phyloP scores from a whole-genome alignment of 129 eudicot species.

The Pseudognaphalium luteoalbum region DNA sequence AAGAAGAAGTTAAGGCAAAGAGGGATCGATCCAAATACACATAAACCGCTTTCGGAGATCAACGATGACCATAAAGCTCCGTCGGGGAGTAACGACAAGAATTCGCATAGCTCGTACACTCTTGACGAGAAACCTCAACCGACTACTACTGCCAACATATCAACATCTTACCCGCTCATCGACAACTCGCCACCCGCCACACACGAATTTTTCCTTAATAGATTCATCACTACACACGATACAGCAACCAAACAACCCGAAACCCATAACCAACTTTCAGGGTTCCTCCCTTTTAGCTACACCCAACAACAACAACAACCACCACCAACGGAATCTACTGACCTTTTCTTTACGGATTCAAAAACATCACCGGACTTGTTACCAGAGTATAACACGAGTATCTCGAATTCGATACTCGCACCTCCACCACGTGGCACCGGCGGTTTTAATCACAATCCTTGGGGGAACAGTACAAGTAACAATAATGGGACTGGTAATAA shows the following conservation, averaged over 20 bases:
- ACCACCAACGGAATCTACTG: slow-evolving; percentile 23
- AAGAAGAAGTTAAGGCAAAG: slow-evolving; percentile 90
- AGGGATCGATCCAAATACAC: slow-evolving; percentile 95
- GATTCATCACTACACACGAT: slow-evolving; percentile 47
- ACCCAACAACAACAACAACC: slow-evolving; percentile 29
- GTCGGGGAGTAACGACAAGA: slow-evolving; percentile 35
- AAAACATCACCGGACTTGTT: slow-evolving; percentile 31
- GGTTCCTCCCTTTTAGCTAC: slow-evolving; percentile 36
- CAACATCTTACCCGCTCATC: slow-evolving; percentile 26
- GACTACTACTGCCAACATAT: background rate
- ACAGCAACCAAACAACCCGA: slow-evolving; percentile 39
- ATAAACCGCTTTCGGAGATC: slow-evolving; percentile 63
- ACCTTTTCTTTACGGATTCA: slow-evolving; percentile 41
- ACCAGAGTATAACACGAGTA: slow-evolving; percentile 27
- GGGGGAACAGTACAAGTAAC: slow-evolving; percentile 40
- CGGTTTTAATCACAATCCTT: slow-evolving; percentile 36
- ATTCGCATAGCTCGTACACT: slow-evolving; percentile 34
- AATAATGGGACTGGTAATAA: slow-evolving; percentile 15
- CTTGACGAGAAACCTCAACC: slow-evolving; percentile 36
- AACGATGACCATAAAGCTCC: slow-evolving; percentile 43
- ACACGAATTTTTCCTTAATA: slow-evolving; percentile 69
- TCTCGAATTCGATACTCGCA: slow-evolving; percentile 25
- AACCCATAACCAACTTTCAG: slow-evolving; percentile 22
- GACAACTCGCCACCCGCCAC: slow-evolving; percentile 51
- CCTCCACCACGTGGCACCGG: slow-evolving; percentile 15